Conservation (phyloP, 2,329 filamentous ascomycete genomes). For the Ambrosiella xylebori region DNA sequence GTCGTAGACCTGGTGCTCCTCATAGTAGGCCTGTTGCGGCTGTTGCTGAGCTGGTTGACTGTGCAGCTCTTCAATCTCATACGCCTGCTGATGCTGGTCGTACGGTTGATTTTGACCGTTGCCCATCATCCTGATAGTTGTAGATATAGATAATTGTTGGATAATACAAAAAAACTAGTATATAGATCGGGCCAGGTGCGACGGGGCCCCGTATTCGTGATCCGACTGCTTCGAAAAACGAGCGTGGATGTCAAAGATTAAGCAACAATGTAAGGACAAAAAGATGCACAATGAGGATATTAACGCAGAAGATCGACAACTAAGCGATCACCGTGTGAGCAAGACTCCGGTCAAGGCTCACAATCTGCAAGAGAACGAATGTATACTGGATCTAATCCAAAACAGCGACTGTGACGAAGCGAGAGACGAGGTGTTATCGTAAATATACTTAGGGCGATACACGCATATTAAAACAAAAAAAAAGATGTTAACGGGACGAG, state of each 20-base stretch:
- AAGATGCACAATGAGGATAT: neutral
- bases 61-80: conserved; percentile 13
- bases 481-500: neutral
- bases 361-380: neutral
- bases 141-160: neutral
- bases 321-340: neutral
- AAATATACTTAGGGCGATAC: neutral
- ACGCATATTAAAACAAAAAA: neutral
- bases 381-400: neutral
- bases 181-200: too few relatives aligned
- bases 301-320: neutral
- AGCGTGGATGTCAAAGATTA: neutral
- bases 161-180: neutral
- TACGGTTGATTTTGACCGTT: conserved; percentile 19
- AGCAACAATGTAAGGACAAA: neutral
- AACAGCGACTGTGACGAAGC: neutral
- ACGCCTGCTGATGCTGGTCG: conserved; percentile 17
- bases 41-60: conserved; percentile 14
- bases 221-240: too few relatives aligned
- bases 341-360: neutral
- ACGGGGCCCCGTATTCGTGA: too few relatives aligned
- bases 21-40: conserved; percentile 17
- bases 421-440: neutral
- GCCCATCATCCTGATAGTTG: conserved; percentile 20
- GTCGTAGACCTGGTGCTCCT: conserved; percentile 17